Evolutionary conservation across 148 eudicot species (phyloP).

Genomic region (Selenicereus undatus): DNA sequence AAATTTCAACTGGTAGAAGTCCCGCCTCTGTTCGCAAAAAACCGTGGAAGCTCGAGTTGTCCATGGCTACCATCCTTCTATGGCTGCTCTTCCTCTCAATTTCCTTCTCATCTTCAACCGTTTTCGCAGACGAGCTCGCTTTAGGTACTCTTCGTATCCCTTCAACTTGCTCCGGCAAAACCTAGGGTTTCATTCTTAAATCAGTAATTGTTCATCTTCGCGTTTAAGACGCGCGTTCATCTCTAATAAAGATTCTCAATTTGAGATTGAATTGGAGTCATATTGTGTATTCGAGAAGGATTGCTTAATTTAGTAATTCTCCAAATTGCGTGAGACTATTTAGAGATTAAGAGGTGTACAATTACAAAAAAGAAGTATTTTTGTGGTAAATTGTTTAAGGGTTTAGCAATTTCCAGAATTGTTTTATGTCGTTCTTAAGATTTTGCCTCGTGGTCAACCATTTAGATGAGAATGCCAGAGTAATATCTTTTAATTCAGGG

Average conservation of each 20-base stretch:
- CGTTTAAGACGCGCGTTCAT: neutral
- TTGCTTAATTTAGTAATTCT: neutral
- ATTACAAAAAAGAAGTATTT: too few species aligned
- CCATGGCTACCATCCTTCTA: slow-evolving; percentile 20
- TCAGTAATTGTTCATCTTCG: neutral
- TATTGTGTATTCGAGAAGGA: neutral
- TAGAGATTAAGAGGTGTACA: too few species aligned
- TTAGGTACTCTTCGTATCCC: slow-evolving; percentile 36
- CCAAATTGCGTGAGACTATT: neutral
- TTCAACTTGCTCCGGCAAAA: neutral
- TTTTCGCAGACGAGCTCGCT: slow-evolving; percentile 22
- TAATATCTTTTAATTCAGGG: too few species aligned
- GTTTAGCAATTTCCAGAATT: too few species aligned
- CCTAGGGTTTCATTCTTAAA: slow-evolving; percentile 25
- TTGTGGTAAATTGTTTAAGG: too few species aligned
- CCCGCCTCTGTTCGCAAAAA: too few species aligned
- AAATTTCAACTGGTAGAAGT: too few species aligned
- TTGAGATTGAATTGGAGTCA: neutral
- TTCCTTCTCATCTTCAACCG: neutral
- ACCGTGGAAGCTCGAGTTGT: neutral
- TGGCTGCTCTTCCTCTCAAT: slow-evolving; percentile 22
- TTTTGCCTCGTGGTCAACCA: too few species aligned
- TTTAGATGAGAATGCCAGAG: too few species aligned
- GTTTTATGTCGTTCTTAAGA: too few species aligned
- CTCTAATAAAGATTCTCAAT: neutral